Percentiles rank a stretch among this genome's conserved stretches.
These are phyloP conservation scores for Diphasiastrum complanatum DNA, from an alignment of 83 land plant species.

Conservation along the genomic window DNA sequence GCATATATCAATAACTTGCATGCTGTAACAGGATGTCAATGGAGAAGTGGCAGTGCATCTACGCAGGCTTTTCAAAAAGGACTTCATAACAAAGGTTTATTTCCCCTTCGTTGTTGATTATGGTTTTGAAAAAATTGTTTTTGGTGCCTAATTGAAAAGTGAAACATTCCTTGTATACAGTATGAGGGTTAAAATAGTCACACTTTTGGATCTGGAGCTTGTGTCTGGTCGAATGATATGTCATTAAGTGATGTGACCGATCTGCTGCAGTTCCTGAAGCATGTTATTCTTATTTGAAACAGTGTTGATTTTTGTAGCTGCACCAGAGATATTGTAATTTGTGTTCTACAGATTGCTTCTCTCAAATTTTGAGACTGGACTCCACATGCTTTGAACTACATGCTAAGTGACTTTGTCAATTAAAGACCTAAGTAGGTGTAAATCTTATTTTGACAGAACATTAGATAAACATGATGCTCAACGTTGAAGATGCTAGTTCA, in stretches of 20 bases:
- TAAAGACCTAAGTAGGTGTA: no score
- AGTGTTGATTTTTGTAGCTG: no score
- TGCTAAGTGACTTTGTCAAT: no score
- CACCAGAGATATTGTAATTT: no score
- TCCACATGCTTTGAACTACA: no score
- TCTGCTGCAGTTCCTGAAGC: not conserved
- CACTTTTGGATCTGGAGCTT: not conserved
- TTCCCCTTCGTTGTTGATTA: not conserved
- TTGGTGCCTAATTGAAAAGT: not conserved
- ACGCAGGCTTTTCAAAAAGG: conserved; percentile 83
- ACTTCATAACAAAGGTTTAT: conserved; percentile 88
- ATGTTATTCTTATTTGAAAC: no score
- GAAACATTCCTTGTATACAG: not conserved
- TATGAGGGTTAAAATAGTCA: not conserved
- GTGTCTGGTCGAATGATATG: not conserved
- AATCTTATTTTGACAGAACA: no score
- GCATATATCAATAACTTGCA: no score
- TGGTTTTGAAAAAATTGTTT: not conserved
- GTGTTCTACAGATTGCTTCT: no score
- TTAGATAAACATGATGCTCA: no score
- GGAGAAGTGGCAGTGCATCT: conserved; percentile 77
- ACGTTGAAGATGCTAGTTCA: no score
- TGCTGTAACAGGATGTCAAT: conserved; percentile 83
- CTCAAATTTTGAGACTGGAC: no score
- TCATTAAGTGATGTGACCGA: not conserved